Evolutionary conservation across 768 basidiomycete genomes (phyloP).

Genomic region (Leccinellum rugosiceps): DNA sequence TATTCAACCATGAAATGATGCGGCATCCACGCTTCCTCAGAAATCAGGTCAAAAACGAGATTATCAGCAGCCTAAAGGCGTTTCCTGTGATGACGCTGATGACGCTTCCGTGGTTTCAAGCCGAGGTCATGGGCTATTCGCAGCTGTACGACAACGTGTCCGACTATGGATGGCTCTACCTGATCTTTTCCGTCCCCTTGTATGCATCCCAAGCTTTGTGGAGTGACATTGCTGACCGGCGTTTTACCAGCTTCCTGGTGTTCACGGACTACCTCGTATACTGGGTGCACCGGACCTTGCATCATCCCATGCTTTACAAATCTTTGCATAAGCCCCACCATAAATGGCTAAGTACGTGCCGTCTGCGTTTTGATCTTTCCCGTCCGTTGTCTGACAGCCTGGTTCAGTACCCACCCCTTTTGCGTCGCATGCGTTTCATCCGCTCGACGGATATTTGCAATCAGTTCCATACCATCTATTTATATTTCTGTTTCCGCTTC

Average conservation of each 20-base stretch:
- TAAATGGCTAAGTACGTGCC: constrained; percentile 86
- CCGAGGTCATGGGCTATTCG: constrained; percentile 84
- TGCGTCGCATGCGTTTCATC: constrained; percentile 97
- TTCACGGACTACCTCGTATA: constrained; percentile 95
- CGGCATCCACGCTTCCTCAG: constrained; percentile 90
- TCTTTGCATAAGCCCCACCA: constrained; percentile 95
- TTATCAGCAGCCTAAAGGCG: constrained; percentile 64
- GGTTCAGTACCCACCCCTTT: constrained; percentile 89
- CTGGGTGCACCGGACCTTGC: constrained; percentile 92
- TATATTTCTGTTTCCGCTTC: constrained; percentile 85
- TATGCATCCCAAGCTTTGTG: constrained; percentile 35
- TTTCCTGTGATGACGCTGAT: constrained; percentile 82
- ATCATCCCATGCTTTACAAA: constrained; percentile 86
- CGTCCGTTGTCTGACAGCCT: constrained; percentile 5
- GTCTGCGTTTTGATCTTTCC: neutral
- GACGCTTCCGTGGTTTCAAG: constrained; percentile 93
- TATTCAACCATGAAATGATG: constrained; percentile 97
- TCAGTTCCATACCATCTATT: constrained; percentile 95
- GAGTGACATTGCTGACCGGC: neutral
- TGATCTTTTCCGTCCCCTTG: constrained; percentile 66
- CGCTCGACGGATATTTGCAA: constrained; percentile 90
- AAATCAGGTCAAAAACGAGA: constrained; percentile 83
- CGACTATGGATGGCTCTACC: constrained; percentile 76
- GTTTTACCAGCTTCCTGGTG: constrained; percentile 57
- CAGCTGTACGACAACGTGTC: constrained; percentile 73